A percentile compares a stretch with the other conserved stretches of the same genome.
Conservation (phyloP, 257 asterid species). For the Solanum raphanifolium region DNA sequence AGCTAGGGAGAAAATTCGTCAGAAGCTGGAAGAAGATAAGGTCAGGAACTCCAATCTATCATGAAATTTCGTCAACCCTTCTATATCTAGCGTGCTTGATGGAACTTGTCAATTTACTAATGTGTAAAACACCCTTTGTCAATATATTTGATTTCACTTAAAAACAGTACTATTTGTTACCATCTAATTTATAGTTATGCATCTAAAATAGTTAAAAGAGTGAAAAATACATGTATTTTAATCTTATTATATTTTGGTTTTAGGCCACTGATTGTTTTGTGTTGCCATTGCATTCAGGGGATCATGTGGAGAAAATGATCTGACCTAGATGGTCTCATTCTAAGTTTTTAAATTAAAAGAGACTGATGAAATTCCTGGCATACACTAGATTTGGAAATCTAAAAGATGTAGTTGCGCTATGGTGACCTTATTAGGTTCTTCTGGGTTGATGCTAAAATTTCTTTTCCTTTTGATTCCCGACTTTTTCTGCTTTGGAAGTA, state of each 20-base stretch:
- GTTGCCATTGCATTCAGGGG: background rate
- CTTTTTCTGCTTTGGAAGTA: background rate
- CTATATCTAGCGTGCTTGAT: background rate
- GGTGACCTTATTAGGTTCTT: background rate
- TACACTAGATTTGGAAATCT: background rate
- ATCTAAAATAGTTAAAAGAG: background rate
- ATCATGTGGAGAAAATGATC: background rate
- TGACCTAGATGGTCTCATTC: background rate
- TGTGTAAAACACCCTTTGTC: background rate
- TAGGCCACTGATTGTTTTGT: background rate
- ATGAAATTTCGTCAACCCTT: background rate
- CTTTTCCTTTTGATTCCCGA: background rate
- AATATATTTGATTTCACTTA: background rate
- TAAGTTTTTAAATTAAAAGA: background rate
- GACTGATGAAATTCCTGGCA: background rate
- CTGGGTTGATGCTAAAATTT: background rate
- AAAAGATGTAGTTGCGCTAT: background rate
- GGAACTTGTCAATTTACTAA: background rate
- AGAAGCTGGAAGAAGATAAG: conserved; percentile 96
- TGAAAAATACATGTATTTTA: background rate
- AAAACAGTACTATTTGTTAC: background rate
- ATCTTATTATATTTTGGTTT: background rate
- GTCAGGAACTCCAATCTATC: conserved; percentile 24
- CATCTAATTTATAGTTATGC: background rate
- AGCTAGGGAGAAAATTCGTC: conserved; percentile 91